Conservation (phyloP, 2,329 filamentous ascomycete species). For the Tolypocladium capitatum region DNA sequence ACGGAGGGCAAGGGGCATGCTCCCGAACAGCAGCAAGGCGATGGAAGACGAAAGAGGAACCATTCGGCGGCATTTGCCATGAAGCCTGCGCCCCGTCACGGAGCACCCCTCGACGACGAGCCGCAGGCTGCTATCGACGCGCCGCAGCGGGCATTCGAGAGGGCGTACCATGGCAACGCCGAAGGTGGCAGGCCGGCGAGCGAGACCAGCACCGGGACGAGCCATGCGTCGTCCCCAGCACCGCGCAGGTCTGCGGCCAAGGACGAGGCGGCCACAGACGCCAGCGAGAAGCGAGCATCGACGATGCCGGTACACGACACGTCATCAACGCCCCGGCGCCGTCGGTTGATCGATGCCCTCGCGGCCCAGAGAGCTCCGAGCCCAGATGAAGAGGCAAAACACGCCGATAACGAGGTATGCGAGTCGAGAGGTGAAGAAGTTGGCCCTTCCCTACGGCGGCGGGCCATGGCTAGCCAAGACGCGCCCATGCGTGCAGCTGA, state of each 20-base stretch:
- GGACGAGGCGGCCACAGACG: background rate
- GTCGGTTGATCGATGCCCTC: conserved; percentile 7
- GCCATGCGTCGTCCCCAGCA: background rate
- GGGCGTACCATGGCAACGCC: background rate
- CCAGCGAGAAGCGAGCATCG: background rate
- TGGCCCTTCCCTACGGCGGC: background rate
- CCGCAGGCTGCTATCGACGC: background rate
- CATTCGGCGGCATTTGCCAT: background rate
- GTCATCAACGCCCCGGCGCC: conserved; percentile 1
- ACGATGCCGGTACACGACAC: background rate
- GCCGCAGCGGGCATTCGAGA: background rate
- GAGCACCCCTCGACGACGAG: background rate
- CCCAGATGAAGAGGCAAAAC: background rate
- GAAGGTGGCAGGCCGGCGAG: background rate
- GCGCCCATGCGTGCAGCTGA: conserved; percentile 11
- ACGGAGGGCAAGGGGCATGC: background rate
- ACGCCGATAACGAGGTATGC: background rate
- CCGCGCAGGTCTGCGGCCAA: background rate
- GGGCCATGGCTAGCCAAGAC: conserved; percentile 1
- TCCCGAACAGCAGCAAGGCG: background rate
- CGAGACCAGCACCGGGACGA: background rate
- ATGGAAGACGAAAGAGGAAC: background rate
- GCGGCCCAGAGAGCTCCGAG: conserved; percentile 3
- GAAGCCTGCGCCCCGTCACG: background rate
- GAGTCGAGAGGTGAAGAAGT: background rate